Base-by-base conservation (phyloP, 1,284 basidiomycete species). In the Puccinia polysora region DNA sequence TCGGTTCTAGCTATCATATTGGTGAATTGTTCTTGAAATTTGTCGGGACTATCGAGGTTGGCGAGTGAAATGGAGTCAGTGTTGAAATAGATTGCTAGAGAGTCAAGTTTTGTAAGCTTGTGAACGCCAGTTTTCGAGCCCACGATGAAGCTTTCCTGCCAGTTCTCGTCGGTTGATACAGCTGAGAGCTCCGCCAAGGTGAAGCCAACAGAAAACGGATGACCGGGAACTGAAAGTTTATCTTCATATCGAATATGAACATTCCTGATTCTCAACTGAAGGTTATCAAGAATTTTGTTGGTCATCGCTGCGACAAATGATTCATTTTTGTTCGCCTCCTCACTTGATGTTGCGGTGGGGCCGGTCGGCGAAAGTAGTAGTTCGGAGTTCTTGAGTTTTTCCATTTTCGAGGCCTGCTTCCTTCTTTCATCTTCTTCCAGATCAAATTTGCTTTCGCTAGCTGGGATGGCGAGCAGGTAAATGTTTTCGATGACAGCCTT, bases 241-340 rank as follows among this genome's bases (percentile, higher is more conserved):
- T 99, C 96, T 81, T 99, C 96, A 78, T 98, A 99, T 60, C 96
- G 89, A 65, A 98, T 83, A 79, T 97, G 94, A 62, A 97, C 90
- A 76, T 95, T 93, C 81, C 89, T 90, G 74, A 99, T 87, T 18
- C 91, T 94, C 45, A 98, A 87, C 82, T 99, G 96, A 18, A 98
- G 81, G 79, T 99, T 99, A 81, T 98, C 96, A 76, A 98, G 86
- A 74, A 99, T 87, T 80, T 96, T 95, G 59, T 89, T 86, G 62
- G 89, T 87, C 74, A 99, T 83, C 20, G 92, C 93, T 59, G 89
- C 85, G 76, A 90, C 84, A 75, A 95, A 85, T 28, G 89, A 88
- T 80, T 92, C 87, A 10, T 87, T 85, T 79, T 95, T 88, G 15
- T 86, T 83, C 52, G 88, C 85, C 74, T 88, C 85, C 77, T 86